phyloP scores from a whole-genome alignment of 2,329 filamentous ascomycete genomes.

The Pezicula radicicola region DNA sequence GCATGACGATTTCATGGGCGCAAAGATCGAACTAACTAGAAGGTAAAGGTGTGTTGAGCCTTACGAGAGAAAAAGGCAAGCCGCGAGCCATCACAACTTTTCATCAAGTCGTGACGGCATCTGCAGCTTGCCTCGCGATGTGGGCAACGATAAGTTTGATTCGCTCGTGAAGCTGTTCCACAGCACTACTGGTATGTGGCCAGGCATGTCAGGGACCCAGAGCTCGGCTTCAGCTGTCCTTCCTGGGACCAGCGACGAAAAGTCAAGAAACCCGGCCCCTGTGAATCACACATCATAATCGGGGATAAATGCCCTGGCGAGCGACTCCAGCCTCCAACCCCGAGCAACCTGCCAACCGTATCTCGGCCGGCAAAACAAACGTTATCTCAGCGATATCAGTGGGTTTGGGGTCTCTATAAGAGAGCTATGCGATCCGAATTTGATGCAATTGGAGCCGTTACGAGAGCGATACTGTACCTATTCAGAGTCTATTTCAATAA shows the following conservation, averaged over 20 bases:
- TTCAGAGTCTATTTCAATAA: too few species aligned
- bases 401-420: too few species aligned
- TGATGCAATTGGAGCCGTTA: too few species aligned
- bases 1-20: conserved; percentile 14
- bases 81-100: conserved; percentile 1
- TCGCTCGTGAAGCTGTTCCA: not conserved
- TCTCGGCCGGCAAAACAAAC: not conserved
- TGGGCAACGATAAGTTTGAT: too few species aligned
- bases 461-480: too few species aligned
- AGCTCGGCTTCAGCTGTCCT: not conserved
- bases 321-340: not conserved
- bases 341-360: not conserved
- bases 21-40: not conserved
- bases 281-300: not conserved
- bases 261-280: not conserved
- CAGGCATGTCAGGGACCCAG: not conserved
- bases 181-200: not conserved
- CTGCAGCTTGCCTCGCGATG: conserved; percentile 2
- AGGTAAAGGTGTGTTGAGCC: not conserved
- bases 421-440: too few species aligned
- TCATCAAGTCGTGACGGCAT: conserved; percentile 5
- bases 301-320: not conserved
- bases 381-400: too few species aligned
- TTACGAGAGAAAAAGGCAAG: not conserved
- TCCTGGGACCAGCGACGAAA: not conserved